Percentiles rank a stretch among this genome's conserved stretches.
phyloP scores from a whole-genome alignment of 75 land plant species.

The Pseudotsuga menziesii region DNA sequence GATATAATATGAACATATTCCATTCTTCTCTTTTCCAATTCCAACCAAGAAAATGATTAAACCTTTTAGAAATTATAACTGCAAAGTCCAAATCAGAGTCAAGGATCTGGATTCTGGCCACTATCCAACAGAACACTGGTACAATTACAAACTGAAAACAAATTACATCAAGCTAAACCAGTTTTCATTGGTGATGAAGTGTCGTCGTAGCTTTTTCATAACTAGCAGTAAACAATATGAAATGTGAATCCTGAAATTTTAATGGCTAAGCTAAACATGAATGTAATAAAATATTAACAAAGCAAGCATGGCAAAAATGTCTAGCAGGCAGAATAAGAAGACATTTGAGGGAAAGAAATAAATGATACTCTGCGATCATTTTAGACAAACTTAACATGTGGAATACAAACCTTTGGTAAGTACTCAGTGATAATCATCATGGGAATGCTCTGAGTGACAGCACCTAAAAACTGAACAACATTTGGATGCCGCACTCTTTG shows the following conservation, averaged over 20 bases:
- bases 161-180: neutral
- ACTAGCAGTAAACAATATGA: neutral
- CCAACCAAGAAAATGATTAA: neutral
- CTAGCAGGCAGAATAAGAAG: neutral
- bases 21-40: neutral
- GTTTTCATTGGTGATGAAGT: neutral
- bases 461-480: constrained; percentile 98
- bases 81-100: neutral
- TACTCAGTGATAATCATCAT: constrained; percentile 97
- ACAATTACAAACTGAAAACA: neutral
- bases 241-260: neutral
- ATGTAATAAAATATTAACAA: neutral
- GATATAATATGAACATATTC: neutral
- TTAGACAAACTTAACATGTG: neutral
- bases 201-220: neutral
- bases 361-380: neutral
- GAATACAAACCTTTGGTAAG: constrained; percentile 59
- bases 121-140: neutral
- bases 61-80: neutral
- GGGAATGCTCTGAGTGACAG: constrained; percentile 89
- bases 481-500: constrained; percentile 92
- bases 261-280: neutral
- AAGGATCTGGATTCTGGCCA: neutral
- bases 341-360: neutral
- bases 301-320: neutral